These are phyloP conservation scores for Dothideomycetes sp. DNA, from an alignment of 2,329 filamentous ascomycete species.

Conservation along the genomic window DNA sequence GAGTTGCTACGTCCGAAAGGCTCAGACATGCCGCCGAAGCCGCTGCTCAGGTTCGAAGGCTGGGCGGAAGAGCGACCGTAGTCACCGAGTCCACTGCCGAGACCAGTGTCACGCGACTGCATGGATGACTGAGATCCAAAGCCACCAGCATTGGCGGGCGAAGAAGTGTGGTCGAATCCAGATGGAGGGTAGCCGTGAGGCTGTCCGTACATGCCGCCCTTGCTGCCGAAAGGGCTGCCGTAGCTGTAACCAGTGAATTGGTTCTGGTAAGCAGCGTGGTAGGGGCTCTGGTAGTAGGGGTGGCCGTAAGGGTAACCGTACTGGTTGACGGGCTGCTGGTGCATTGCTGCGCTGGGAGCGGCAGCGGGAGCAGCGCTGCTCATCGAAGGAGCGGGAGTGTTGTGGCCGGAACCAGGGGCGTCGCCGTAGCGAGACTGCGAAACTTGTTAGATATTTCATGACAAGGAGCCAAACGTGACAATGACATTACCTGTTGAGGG, in stretches of 20 bases:
- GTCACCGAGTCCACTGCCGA: conserved; percentile 45
- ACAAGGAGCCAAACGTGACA: not conserved
- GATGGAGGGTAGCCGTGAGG: conserved; percentile 50
- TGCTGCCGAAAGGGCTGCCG: conserved; percentile 42
- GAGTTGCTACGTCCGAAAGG: conserved; percentile 51
- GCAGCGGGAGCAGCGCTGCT: conserved; percentile 46
- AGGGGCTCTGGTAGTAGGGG: conserved; percentile 52
- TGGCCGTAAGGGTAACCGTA: conserved; percentile 52
- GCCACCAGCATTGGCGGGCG: conserved; percentile 50
- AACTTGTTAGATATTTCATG: conserved; percentile 8
- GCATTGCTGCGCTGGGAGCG: conserved; percentile 33
- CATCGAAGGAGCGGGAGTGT: conserved; percentile 73
- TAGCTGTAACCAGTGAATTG: conserved; percentile 48
- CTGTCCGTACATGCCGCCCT: conserved; percentile 55
- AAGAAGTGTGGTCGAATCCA: conserved; percentile 54
- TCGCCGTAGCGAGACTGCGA: conserved; percentile 67
- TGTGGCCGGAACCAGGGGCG: conserved; percentile 76
- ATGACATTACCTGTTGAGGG: conserved; percentile 38
- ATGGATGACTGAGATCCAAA: conserved; percentile 37
- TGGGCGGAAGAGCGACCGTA: conserved; percentile 48
- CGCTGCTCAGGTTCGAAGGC: conserved; percentile 45
- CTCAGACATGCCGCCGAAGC: conserved; percentile 46
- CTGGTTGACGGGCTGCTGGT: conserved; percentile 42
- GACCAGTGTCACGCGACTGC: conserved; percentile 38
- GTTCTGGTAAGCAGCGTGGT: conserved; percentile 55